phyloP scores from a whole-genome alignment of 306 rosid species.

The Phaseolus lunatus region DNA sequence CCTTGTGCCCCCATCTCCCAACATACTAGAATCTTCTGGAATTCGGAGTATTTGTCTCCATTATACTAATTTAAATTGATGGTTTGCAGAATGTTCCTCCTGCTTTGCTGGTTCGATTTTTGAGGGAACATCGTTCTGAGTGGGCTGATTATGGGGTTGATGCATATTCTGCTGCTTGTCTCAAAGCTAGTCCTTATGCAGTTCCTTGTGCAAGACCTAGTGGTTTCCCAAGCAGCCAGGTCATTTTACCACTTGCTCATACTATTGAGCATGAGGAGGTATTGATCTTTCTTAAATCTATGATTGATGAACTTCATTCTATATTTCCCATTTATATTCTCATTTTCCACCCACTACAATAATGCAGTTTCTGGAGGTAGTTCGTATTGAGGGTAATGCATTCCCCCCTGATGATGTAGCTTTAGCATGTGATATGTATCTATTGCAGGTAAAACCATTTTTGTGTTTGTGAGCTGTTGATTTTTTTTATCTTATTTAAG shows the following conservation, averaged over 20 bases:
- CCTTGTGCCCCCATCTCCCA: not conserved
- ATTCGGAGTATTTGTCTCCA: not conserved
- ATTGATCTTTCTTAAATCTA: not conserved
- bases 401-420: slow-evolving; percentile 79
- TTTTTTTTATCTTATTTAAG: slow-evolving; percentile 12
- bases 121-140: slow-evolving; percentile 91
- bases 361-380: slow-evolving; percentile 84
- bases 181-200: slow-evolving; percentile 75
- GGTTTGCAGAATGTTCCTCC: slow-evolving; percentile 81
- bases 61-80: not conserved
- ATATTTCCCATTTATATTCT: slow-evolving; percentile 16
- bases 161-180: slow-evolving; percentile 81
- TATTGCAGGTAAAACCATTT: slow-evolving; percentile 68
- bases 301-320: not conserved
- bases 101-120: slow-evolving; percentile 78
- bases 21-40: not conserved
- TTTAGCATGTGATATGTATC: slow-evolving; percentile 77
- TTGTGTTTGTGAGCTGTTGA: not conserved
- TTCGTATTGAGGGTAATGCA: slow-evolving; percentile 88
- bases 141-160: slow-evolving; percentile 95
- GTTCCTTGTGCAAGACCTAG: slow-evolving; percentile 81
- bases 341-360: not conserved
- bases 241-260: slow-evolving; percentile 65
- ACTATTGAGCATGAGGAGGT: slow-evolving; percentile 78
- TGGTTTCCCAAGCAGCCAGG: slow-evolving; percentile 80